Base-by-base conservation (phyloP, 1,284 basidiomycete genomes). In the Sporisorium scitamineum region DNA sequence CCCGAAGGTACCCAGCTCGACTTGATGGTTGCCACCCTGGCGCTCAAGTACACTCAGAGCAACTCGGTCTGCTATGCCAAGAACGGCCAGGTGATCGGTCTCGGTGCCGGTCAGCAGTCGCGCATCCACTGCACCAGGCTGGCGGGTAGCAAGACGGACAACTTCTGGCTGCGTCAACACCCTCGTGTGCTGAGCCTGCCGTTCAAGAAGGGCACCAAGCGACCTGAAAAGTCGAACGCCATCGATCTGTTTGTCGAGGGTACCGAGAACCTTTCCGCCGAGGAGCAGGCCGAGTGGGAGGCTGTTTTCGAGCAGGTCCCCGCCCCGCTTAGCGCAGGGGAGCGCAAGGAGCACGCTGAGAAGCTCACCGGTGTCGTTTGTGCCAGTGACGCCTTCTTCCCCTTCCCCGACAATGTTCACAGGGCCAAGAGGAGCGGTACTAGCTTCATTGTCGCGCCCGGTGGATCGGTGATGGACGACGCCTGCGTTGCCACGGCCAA, bases 81-180 rank as follows among this genome's bases (percentile, higher is more conserved):
- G 82, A 92, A 92, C 84, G 97, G 96, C 39, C 91, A 94, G 34
- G 92, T 97, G 85, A 90, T 99, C 82, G 97, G 97, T 62, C 92
- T 98, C 54, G 96, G 96, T 56, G 97, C 97, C 0, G 96, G 97
- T 16, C 96, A 99, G 86, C 97, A 99, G 86, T 97, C 95, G 10
- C 93, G 96, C 62, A 99, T 99, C 85, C 97, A 99, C 89, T 99
- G 97, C 88, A 99, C 96, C 22, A 93, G 97, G 55, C 91, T 99
- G 51, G 97, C 97, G 1, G 96, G 97, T 13, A 90, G 91, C 73
- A 99, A 99, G 88, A 95, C 95, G n/a, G 97, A 99, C 88, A 90
- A 95, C 81, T 99, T 96, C 95, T 99, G 97, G 96, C 89, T 98
- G 64, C 92, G 96, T 39, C 95, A 98, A 88, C 95, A 98, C 88